These are phyloP conservation scores for Sonneratia alba DNA, from an alignment of 345 rosid species.

Conservation along the genomic window DNA sequence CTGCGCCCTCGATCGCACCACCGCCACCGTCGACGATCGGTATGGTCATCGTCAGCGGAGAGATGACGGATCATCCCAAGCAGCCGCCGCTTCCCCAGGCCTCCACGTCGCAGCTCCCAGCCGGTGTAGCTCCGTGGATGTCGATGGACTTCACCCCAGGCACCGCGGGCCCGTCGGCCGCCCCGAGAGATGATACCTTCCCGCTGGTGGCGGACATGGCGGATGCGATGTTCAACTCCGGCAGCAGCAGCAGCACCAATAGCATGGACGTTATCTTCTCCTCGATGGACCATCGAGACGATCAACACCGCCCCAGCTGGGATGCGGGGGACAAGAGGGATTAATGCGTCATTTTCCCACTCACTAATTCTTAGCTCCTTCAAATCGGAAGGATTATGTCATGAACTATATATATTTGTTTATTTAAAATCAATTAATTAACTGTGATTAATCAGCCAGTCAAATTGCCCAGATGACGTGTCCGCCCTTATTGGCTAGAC, in stretches of 20 bases:
- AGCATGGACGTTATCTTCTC: conserved; percentile 50
- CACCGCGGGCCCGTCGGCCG: conserved; percentile 8
- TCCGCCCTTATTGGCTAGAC: too few species aligned
- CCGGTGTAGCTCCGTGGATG: conserved; percentile 13
- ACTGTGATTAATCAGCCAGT: too few species aligned
- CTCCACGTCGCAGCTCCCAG: conserved; percentile 2
- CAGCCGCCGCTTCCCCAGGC: not conserved
- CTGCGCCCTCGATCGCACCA: conserved; percentile 32
- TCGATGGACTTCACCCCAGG: conserved; percentile 23
- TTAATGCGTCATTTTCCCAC: not conserved
- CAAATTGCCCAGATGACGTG: not conserved
- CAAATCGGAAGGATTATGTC: not conserved
- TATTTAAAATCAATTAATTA: too few species aligned
- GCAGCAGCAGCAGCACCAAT: conserved; percentile 45
- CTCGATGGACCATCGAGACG: conserved; percentile 18
- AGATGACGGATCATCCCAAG: not conserved
- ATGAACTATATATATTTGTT: not conserved
- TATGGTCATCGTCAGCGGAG: not conserved
- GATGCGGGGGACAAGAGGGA: conserved; percentile 24
- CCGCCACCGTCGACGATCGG: conserved; percentile 1
- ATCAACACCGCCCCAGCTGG: conserved; percentile 3
- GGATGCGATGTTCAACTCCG: conserved; percentile 49
- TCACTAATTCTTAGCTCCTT: not conserved
- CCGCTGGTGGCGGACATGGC: conserved; percentile 44
- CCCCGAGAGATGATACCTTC: conserved; percentile 17